Base-by-base conservation (phyloP, 169 alveolate species). In the Plasmodium inui region DNA sequence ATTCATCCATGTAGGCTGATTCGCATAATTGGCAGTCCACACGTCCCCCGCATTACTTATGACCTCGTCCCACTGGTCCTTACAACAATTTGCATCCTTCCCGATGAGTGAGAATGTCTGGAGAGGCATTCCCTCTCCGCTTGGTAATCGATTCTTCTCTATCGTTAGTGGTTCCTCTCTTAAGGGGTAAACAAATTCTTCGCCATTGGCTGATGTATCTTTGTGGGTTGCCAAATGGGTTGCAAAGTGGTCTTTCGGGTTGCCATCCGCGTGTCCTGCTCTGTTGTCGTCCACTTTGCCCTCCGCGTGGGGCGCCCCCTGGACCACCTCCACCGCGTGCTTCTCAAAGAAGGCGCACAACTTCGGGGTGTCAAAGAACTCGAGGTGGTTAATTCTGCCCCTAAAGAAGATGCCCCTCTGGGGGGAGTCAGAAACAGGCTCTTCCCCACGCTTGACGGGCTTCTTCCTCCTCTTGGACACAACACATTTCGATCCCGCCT, bases 401-500 rank as follows among this genome's bases (percentile, higher is more conserved):
- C 34, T 78, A 32, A 88, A 88, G 57, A 88, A 41, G 30, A 55
- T 76, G 34, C 76, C 92, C 26, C 57, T 84, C 76, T 34, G 1
- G 46, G 82, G 4, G 28, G 46, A 14, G 34, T 28, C 46, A 9
- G 9, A 55, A 14, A 30, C n/a, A 82, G 39, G 39, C 39, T 10
- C 22, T 82, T 30, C 28, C 34, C 44, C 28, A n/a, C 44, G 22
- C 28, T 82, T 82, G n/a, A 3, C 19, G n/a, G 2, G 14, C 61
- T 76, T 30, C 32, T 50, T 28, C 79, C 61, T 85, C 37, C 26
- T 85, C 79, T 85, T 74, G 12, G 67, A 39, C 34, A 26, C n/a
- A 44, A 30, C 73, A 78, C 93, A 88, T 34, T 57, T 88, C n/a
- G 67, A 57, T 10, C 93, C 93, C 28, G 93, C 85, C 28, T 50